Evolutionary conservation across 2,329 filamentous ascomycete genomes (phyloP).

Genomic region (Neofusicoccum kwambonambiense): DNA sequence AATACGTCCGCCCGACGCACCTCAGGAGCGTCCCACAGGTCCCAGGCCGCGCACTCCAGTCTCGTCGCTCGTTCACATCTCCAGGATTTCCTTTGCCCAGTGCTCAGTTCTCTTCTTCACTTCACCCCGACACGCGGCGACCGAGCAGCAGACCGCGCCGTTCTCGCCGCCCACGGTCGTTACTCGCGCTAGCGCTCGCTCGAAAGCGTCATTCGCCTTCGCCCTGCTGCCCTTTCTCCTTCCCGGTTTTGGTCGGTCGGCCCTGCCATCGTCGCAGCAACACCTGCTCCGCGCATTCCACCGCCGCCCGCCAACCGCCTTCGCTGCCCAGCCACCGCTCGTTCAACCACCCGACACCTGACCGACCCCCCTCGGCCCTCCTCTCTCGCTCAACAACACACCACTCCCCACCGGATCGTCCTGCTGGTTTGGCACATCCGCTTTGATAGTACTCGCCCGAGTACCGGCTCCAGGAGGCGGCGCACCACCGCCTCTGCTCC

Average conservation of each 20-base stretch:
- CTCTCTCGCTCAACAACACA: neutral
- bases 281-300: conserved; percentile 16
- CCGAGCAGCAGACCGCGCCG: conserved; percentile 6
- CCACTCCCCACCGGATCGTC: neutral
- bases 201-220: conserved; percentile 3
- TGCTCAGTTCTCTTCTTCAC: neutral
- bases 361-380: neutral
- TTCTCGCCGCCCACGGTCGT: neutral
- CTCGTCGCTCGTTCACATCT: conserved; percentile 11
- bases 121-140: neutral
- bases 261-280: conserved; percentile 17
- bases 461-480: conserved; percentile 16
- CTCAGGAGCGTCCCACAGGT: conserved; percentile 6
- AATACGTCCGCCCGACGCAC: conserved; percentile 12
- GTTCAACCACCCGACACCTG: conserved; percentile 4
- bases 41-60: conserved; percentile 2
- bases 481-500: conserved; percentile 5
- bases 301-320: conserved; percentile 1
- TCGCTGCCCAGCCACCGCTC: conserved; percentile 15
- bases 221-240: conserved; percentile 9
- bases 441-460: conserved; percentile 16
- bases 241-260: conserved; percentile 13
- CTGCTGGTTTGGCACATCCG: conserved; percentile 17
- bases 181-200: conserved; percentile 14
- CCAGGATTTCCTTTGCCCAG: conserved; percentile 9